These are phyloP conservation scores for Arxiozyma bovina DNA, from an alignment of 1,139 yeast species.

Conservation along the genomic window DNA sequence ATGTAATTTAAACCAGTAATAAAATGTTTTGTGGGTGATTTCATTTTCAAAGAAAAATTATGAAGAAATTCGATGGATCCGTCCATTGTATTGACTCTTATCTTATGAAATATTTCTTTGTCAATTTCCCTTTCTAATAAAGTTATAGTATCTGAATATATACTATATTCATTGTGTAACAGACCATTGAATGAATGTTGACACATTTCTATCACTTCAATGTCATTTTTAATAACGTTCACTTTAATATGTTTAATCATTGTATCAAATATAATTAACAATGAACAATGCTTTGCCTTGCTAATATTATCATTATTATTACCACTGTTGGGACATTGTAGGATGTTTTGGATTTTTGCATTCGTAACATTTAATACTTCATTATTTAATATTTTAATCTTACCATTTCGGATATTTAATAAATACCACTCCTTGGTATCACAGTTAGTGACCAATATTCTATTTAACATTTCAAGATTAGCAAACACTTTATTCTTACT, in stretches of 20 bases:
- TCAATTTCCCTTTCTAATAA: constrained; percentile 1
- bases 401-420: constrained; percentile 24
- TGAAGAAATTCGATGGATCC: neutral
- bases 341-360: constrained; percentile 8
- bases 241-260: constrained; percentile 13
- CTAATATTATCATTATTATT: neutral
- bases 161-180: neutral
- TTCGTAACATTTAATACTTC: neutral
- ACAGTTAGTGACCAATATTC: constrained; percentile 21
- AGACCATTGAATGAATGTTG: neutral
- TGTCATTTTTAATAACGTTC: neutral
- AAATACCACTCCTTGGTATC: constrained; percentile 22
- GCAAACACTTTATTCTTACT: constrained; percentile 18
- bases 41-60: neutral
- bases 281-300: neutral
- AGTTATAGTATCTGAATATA: constrained; percentile 6
- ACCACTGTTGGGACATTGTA: constrained; percentile 8
- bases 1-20: neutral
- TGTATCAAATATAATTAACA: constrained; percentile 6
- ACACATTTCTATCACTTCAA: constrained; percentile 4
- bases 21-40: neutral
- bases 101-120: neutral
- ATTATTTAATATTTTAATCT: constrained; percentile 11
- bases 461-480: constrained; percentile 18
- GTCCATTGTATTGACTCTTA: neutral